Base-by-base conservation (phyloP, 495 filamentous ascomycete species). In the Neurospora sp. region DNA sequence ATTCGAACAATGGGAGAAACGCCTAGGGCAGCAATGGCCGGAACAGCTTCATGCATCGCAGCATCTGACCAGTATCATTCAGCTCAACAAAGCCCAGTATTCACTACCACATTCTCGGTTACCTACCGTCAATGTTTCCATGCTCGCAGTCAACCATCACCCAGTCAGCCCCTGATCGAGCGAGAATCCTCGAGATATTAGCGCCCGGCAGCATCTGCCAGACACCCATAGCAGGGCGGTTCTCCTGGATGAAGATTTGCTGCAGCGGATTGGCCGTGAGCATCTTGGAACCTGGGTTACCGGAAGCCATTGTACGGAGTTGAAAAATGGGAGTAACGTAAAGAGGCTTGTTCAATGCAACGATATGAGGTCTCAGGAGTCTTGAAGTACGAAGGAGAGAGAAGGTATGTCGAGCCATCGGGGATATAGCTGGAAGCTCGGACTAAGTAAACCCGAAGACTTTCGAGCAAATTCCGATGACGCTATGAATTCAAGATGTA, bases 1-100 rank as follows among this genome's bases (percentile, higher is more conserved):
- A 92, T 86, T 73, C 90, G 83, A 39, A 93, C 90, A 72, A 93
- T 82, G 0, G 91, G 90, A 12, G 88, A 89, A 0, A 90, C 89
- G 10, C 90, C 91, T 74, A 88, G 84, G 14, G 85, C 86, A 9
- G 91, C 90, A 76, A 91, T 90, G 4, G 90, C 89, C 35, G 92
- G 90, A 39, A 95, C 92, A 4, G 92, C 89, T 73, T 94, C 92
- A 77, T 96, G 93, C 93, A 96, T 96, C 14, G 88, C 86, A 44
- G 87, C 88, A 82, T 95, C 92, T 86, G 75, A 23, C 14, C 46
- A 4, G 70, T 76, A 39, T 81, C 76, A 75, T 77, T 66, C 69
- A 16, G 16, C 41, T 39, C 48, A 12, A 6, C 23, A 14, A 4
- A 20, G 4, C 44, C 38, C 72, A 72, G 42, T 39, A 39, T 70